Evolutionary conservation across 495 filamentous ascomycete genomes (phyloP), one percentile per base, ranked within the genome.

Genomic region (Penicillium ochrochloron): DNA sequence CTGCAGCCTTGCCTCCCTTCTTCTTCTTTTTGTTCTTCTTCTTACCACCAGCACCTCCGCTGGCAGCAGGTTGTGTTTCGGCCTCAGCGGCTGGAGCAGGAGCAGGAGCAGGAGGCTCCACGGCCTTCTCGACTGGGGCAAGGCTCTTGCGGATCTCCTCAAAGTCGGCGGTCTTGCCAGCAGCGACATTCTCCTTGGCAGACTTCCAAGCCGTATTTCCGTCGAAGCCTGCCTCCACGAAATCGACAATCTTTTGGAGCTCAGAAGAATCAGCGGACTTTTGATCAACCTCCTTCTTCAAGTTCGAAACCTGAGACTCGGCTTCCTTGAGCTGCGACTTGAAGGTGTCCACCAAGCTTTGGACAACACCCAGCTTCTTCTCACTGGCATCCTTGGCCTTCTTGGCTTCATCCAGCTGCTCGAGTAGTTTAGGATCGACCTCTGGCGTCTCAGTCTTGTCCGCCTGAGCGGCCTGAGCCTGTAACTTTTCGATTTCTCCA

Each of bases 1-100:
- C 70, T 6, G 74, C 58, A 51, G 75, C 80, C 56, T 85, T 88
- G 17, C 83, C 86, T 42, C 86, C 88, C 82, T 92, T 96, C 84
- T 95, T 96, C 82, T 94, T 97, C 74, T 94, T 95, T 57, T 88
- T 91, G 53, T 91, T 95, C 71, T 92, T 97, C 80, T 93, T 95
- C 74, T 89, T 92, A 21, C 76, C 75, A 3, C 68, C 70, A 33
- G 69, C 63, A 6, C 61, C 67, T 57, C 67, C 51, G 55, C 60
- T 37, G 39, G 69, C 71, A 31, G 72, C 62, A 27, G 74, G 46
- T 29, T 69, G 68, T 12, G 60, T 62, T 21, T 70, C 62, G 15
- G 70, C 70, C n/a, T 73, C 59, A 1, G 53, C 64, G 12, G 70
- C 35, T 0, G 51, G 19, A 17, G 60, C 60, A 55, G 71, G 44